Base-by-base conservation (phyloP, 345 rosid species). In the Sapria himalayana region DNA sequence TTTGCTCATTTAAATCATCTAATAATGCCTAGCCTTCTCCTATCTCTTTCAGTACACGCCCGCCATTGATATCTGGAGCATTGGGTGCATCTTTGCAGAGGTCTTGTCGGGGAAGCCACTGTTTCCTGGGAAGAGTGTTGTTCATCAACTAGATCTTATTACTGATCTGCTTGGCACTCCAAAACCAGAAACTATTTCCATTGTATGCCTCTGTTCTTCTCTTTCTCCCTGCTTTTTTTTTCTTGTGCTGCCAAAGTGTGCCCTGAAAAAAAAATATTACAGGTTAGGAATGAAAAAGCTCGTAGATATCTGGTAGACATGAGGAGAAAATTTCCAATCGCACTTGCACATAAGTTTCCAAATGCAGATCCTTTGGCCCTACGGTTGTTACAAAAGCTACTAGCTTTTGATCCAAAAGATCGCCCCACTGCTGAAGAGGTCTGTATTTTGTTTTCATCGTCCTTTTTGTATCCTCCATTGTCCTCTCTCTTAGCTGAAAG, bases 51-150 rank as follows among this genome's bases (percentile, higher is more conserved):
- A 89, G 98, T 89, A 89, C 61, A 89, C 98, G 6, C 95, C 93
- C n/a, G 98, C 98, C n/a, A 89, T 89, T 49, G 99, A 91, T 62
- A 59, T 77, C 48, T 91, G 99, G 96, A 73, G 99, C 55, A 71
- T 77, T 19, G 95, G 99, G 36, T 91, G 99, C 81, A 91, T 91
- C 45, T 80, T 91, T 52, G 99, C 99, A 5, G 99, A 91, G 68
- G 74, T 91, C 2, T 71, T 91, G 70, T 65, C 64, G 5, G 93
- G 99, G 69, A 91, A 91, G 68, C 99, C 99, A 22, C 56, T 91
- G 65, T 84, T 84, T 68, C 95, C 99, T 14, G 99, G 99, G 39
- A 91, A 84, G 70, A 91, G 93, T 52, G 92, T 84, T 7, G 92
- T 71, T 44, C 95, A 91, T 66, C 95, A 91, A 60, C 60, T 91